Percentiles rank a stretch among this genome's conserved stretches.
These are phyloP conservation scores for Hirsutella thompsonii DNA, from an alignment of 2,329 filamentous ascomycete species.

Conservation along the genomic window DNA sequence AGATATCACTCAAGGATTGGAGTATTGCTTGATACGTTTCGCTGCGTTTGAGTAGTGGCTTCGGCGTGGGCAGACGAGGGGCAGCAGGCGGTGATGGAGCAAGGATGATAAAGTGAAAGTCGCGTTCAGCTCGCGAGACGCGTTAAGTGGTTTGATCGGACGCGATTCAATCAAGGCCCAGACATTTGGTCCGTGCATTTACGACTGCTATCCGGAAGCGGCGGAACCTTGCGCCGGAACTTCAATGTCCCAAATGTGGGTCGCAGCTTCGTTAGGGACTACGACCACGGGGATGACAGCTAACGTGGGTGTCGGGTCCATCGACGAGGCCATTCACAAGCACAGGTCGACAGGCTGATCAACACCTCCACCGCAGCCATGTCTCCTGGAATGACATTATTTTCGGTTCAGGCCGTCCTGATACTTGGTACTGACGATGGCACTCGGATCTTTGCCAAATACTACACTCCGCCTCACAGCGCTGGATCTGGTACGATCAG, in stretches of 20 bases:
- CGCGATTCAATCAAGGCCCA: not conserved
- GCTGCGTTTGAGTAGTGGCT: not conserved
- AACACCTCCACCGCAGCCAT: constrained; percentile 27
- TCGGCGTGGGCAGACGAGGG: not conserved
- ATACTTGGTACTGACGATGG: constrained; percentile 79
- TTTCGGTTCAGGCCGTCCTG: constrained; percentile 65
- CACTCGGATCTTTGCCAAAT: constrained; percentile 86
- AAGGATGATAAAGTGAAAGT: constrained; percentile 6
- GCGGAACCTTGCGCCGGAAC: too few species aligned
- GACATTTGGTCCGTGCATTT: too few species aligned
- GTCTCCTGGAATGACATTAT: constrained; percentile 64
- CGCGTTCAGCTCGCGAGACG: constrained; percentile 15
- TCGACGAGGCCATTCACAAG: not conserved
- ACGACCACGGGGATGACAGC: too few species aligned
- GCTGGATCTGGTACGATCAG: constrained; percentile 24
- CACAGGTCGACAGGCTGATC: constrained; percentile 1
- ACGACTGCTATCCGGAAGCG: too few species aligned
- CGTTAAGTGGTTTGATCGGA: constrained; percentile 25
- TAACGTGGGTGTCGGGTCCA: too few species aligned
- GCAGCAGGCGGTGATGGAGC: constrained; percentile 5
- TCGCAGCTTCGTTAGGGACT: too few species aligned
- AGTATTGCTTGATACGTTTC: not conserved
- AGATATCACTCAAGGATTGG: not conserved
- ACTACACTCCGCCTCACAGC: constrained; percentile 57
- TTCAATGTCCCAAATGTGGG: too few species aligned